Evolutionary conservation across 2,329 filamentous ascomycete genomes (phyloP).

Genomic region (Sclerotinia spermophila): DNA sequence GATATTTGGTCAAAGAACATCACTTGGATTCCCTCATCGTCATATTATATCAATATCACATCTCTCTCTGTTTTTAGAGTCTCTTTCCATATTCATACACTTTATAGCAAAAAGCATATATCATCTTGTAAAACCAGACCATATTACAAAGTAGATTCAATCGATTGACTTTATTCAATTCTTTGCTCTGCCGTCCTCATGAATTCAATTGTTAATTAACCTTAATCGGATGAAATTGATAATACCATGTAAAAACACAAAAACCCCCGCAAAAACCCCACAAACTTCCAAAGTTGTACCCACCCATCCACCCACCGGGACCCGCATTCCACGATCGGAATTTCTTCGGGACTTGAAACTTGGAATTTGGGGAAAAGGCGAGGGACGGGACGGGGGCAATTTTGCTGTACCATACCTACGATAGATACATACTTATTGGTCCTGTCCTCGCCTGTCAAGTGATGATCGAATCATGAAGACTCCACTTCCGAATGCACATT

Average conservation of each 20-base stretch:
- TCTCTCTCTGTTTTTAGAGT: too few relatives aligned
- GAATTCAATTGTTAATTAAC: neutral
- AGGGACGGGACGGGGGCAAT: too few relatives aligned
- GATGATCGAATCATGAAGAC: neutral
- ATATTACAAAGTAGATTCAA: too few relatives aligned
- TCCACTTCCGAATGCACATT: neutral
- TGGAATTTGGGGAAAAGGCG: slow-evolving; percentile 11
- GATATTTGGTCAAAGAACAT: too few relatives aligned
- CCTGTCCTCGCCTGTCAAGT: neutral
- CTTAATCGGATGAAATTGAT: too few relatives aligned
- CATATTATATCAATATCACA: too few relatives aligned
- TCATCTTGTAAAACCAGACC: neutral
- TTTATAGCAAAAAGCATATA: neutral
- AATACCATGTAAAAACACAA: neutral
- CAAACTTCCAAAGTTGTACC: neutral
- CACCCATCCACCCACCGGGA: too few relatives aligned
- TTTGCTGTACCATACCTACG: too few relatives aligned
- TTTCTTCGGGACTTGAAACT: neutral
- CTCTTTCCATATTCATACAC: neutral
- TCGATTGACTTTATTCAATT: too few relatives aligned
- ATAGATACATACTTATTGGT: too few relatives aligned
- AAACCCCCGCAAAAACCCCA: neutral
- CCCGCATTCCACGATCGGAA: neutral
- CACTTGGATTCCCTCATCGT: too few relatives aligned
- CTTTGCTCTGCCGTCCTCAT: neutral